phyloP scores from a whole-genome alignment of 1,284 basidiomycete species.

The Marasmius tenuissimus region DNA sequence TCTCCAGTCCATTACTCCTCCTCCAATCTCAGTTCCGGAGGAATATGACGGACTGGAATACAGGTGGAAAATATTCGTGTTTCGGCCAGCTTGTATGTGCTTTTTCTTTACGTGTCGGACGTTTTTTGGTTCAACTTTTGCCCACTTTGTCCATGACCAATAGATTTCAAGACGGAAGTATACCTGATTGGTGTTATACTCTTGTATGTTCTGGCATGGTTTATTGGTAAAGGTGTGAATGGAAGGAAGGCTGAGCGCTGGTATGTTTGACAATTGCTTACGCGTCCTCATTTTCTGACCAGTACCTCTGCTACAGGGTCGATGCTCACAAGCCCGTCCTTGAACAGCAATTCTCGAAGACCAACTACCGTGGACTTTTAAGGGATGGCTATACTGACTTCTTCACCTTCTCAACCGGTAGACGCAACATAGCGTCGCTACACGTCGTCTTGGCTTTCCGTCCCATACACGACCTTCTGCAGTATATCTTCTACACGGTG shows the following conservation, averaged over 20 bases:
- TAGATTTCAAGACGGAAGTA: slow-evolving; percentile 69
- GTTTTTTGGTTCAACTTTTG: slow-evolving; percentile 9
- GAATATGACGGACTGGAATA: slow-evolving; percentile 61
- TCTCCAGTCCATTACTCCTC: slow-evolving; percentile 47
- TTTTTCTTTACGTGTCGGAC: slow-evolving; percentile 5
- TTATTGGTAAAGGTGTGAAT: slow-evolving; percentile 58
- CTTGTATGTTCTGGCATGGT: slow-evolving; percentile 52
- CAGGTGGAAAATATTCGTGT: slow-evolving; percentile 73
- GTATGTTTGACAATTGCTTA: slow-evolving; percentile 30
- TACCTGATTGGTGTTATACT: slow-evolving; percentile 53
- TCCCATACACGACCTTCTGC: slow-evolving; percentile 81
- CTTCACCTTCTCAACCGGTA: slow-evolving; percentile 84
- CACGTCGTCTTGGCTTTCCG: slow-evolving; percentile 78
- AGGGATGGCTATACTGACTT: slow-evolving; percentile 76
- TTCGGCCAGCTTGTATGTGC: slow-evolving; percentile 76
- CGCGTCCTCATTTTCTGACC: neutral
- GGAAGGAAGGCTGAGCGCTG: slow-evolving; percentile 55
- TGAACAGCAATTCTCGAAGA: slow-evolving; percentile 67
- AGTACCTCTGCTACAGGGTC: slow-evolving; percentile 42
- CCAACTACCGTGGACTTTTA: slow-evolving; percentile 50
- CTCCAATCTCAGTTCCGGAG: slow-evolving; percentile 38
- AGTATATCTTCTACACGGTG: slow-evolving; percentile 59
- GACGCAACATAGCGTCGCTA: slow-evolving; percentile 72
- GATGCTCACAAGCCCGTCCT: slow-evolving; percentile 56
- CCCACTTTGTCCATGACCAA: neutral